A percentile compares a stretch with the other conserved stretches of the same genome.
These are phyloP conservation scores for Dendrothele bispora DNA, from an alignment of 768 basidiomycete genomes.

Conservation along the genomic window DNA sequence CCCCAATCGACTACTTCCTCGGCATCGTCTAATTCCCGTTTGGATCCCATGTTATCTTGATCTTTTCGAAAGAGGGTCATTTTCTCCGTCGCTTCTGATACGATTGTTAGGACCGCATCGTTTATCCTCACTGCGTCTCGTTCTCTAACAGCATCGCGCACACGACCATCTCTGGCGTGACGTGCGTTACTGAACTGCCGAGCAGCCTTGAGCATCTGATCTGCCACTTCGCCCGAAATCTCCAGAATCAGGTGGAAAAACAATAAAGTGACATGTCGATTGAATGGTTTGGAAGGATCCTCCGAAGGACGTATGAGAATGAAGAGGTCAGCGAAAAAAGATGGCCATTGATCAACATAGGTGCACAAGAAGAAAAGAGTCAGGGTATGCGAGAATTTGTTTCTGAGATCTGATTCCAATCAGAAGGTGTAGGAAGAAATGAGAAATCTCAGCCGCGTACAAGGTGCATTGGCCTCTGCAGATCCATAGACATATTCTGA, in stretches of 20 bases:
- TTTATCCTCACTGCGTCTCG: conserved; percentile 86
- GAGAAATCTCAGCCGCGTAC: conserved; percentile 68
- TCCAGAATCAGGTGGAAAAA: conserved; percentile 92
- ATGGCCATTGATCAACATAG: conserved; percentile 83
- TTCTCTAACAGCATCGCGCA: conserved; percentile 89
- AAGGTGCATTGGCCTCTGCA: conserved; percentile 78
- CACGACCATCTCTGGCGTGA: conserved; percentile 77
- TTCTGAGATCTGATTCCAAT: conserved; percentile 68
- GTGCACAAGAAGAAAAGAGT: conserved; percentile 87
- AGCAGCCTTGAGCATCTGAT: conserved; percentile 90
- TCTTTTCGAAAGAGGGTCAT: conserved; percentile 54
- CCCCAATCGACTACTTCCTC: conserved; percentile 90
- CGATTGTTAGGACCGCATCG: conserved; percentile 80
- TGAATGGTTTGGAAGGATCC: conserved; percentile 61
- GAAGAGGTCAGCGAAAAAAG: conserved; percentile 80
- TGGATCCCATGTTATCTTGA: conserved; percentile 37
- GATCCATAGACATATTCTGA: conserved; percentile 85
- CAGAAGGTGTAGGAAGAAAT: conserved; percentile 3
- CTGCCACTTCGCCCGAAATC: conserved; percentile 96
- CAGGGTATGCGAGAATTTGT: conserved; percentile 92
- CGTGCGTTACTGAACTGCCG: conserved; percentile 68
- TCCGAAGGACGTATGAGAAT: conserved; percentile 66
- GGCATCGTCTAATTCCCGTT: conserved; percentile 54
- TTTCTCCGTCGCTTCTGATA: conserved; percentile 67
- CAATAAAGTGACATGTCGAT: conserved; percentile 82